Evolutionary conservation across 2,329 filamentous ascomycete species (phyloP), one percentile per base, ranked within the genome.

Genomic region (Neofusicoccum umdonicola): DNA sequence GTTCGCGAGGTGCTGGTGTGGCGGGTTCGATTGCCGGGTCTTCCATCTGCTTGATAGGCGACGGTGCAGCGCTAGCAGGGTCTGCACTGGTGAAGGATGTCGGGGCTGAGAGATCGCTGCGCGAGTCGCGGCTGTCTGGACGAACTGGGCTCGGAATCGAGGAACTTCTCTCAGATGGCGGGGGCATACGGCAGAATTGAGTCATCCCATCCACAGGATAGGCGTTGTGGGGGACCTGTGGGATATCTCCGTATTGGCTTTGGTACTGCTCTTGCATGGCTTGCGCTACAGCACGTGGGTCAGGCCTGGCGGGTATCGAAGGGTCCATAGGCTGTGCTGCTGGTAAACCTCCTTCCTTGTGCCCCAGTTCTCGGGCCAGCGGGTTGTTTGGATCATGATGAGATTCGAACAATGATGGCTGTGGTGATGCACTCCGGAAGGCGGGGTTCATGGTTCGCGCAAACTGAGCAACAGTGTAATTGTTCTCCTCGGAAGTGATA

Each of bases 121-220:
- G 89, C 56, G 92, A 95, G 72, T 96, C 93, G 68, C 91, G 87
- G 75, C 92, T 97, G 13, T 90, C 90, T 52, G 93, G 92, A 51
- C 93, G 86, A 57, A 86, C 88, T 27, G 88, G 86, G 67, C 87
- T 89, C 50, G 85, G 87, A 22, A 85, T 84, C 31, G 58, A 41
- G 4, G 89, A 89, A 78, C 84, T 93, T 77, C 79, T 86, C 79
- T 89, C 88, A n/a, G 87, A 89, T 57, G 84, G 84, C 44, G 89
- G 85, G 3, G 88, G 90, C 44, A 91, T 88, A 66, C 93, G 88
- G 78, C 94, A 98, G 67, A 97, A 90, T 87, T 98, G 96, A 0
- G 94, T 97, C 93, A 98, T 98, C 4, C 93, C 94, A 74, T 98
- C 94, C 76, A 90, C 87, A 0, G 94, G 93, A 74, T 97, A 97